Base-by-base conservation (phyloP, 225 moss, liverwort and hornwort genomes). In the Polytrichum formosum region DNA sequence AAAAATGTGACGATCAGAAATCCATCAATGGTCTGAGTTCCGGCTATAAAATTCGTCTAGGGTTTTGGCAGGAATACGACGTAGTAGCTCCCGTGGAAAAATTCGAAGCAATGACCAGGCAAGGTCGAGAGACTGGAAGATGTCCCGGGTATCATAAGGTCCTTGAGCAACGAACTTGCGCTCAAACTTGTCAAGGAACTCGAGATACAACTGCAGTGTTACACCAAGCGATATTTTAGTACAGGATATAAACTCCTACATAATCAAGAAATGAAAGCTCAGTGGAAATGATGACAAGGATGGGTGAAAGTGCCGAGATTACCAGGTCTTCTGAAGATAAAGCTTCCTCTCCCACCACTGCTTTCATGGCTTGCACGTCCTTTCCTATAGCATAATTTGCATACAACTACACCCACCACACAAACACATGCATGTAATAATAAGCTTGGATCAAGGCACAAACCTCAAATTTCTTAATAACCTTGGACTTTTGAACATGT, bases 361-460 rank as follows among this genome's bases (percentile, higher is more conserved):
- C 96, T 83, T 97, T 94, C 96, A 97, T 97, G 55, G 96, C 87
- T 75, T 97, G 96, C 77, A 94, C 96, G 62, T 97, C 96, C 89
- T 97, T 94, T 54, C 92, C 96, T 18, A 97, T 94, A 26, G 96
- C 93, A 80, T 94, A 97, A 37, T 97, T 97, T 68, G 93, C 96
- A 76, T 97, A 97, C 70, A 97, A 86, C 96, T 96, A 90, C 72
- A 46, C 1, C 35, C 35, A 77, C 79, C 16, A 18, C 67, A 61
- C 13, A 18, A 20, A 76, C 64, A 53, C 6, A 27, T 46, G 13
- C 13, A 46, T 46, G 16, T 16, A 46, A 58, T 9, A 35, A 35
- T 35, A 35, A 35, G 35, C 35, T 35, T 35, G 9, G 35, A 35
- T 35, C 35, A 35, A 35, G 35, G 35, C 9, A 10, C 37, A 37